Conservation (phyloP, 495 filamentous ascomycete species). For the Neurospora sp. region DNA sequence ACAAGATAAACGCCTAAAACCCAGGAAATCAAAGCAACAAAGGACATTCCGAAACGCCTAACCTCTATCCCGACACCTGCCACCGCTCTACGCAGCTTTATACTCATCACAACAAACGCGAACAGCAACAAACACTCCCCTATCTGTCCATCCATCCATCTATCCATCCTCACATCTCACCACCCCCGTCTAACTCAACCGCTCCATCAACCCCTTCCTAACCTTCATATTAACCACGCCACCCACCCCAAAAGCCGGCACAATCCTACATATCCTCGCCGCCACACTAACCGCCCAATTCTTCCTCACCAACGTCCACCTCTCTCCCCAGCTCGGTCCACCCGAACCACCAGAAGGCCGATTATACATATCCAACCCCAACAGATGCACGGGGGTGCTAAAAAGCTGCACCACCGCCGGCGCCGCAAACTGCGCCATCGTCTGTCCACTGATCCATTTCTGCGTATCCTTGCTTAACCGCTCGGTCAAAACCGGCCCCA, state of each 20-base stretch:
- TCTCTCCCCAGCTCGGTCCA: conserved; percentile 37
- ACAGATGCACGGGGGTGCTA: conserved; percentile 79
- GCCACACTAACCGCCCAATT: conserved; percentile 71
- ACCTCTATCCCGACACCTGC: neutral
- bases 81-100: neutral
- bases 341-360: conserved; percentile 33
- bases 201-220: conserved; percentile 44
- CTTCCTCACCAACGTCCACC: conserved; percentile 52
- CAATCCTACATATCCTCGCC: conserved; percentile 81
- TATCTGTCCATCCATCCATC: neutral
- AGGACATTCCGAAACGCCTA: neutral
- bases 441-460: conserved; percentile 33
- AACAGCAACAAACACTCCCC: neutral
- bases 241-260: conserved; percentile 89
- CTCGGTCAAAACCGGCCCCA: conserved; percentile 55
- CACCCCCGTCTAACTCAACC: conserved; percentile 17
- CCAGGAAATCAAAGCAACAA: neutral
- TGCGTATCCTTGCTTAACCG: conserved; percentile 40
- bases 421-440: conserved; percentile 68
- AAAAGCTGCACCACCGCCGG: conserved; percentile 73
- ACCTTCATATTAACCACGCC: conserved; percentile 79
- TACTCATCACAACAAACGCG: neutral
- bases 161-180: neutral
- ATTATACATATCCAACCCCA: conserved; percentile 88
- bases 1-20: neutral